phyloP scores from a whole-genome alignment of 805 yeast genomes.

The Metschnikowia orientalis region DNA sequence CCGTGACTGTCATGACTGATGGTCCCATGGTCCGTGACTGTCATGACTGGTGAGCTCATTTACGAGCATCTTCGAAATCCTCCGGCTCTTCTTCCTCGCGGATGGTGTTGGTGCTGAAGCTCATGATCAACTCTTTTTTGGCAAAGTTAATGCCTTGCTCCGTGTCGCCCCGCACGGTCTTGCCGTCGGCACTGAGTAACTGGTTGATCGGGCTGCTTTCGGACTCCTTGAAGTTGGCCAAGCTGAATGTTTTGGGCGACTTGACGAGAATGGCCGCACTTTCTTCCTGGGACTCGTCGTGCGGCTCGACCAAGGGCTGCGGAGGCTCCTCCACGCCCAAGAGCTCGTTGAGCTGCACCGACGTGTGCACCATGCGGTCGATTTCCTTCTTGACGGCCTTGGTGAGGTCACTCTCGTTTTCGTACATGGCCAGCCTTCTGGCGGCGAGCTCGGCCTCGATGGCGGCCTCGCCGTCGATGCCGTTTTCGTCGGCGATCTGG shows the following conservation, averaged over 20 bases:
- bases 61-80: slow-evolving; percentile 36
- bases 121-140: slow-evolving; percentile 22
- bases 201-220: slow-evolving; percentile 35
- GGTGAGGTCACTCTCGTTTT: slow-evolving; percentile 29
- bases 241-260: slow-evolving; percentile 39
- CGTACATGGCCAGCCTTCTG: slow-evolving; percentile 6
- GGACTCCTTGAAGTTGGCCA: slow-evolving; percentile 31
- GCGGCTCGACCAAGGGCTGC: background rate
- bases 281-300: slow-evolving; percentile 16
- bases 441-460: slow-evolving; percentile 8
- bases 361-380: slow-evolving; percentile 18
- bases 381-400: slow-evolving; percentile 33
- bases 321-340: slow-evolving; percentile 3
- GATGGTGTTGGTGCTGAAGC: slow-evolving; percentile 35
- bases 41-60: no score
- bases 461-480: slow-evolving; percentile 8
- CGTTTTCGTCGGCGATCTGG: slow-evolving; percentile 5
- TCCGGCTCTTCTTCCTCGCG: slow-evolving; percentile 40
- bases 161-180: slow-evolving; percentile 1
- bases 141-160: slow-evolving; percentile 6
- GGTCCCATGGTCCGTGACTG: no score
- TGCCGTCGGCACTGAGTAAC: slow-evolving; percentile 22
- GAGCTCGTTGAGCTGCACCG: slow-evolving; percentile 14
- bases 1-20: no score
- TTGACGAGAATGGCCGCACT: slow-evolving; percentile 24